Conservation (phyloP, 805 yeast species). For the Zygosaccharomyces bisporus region DNA sequence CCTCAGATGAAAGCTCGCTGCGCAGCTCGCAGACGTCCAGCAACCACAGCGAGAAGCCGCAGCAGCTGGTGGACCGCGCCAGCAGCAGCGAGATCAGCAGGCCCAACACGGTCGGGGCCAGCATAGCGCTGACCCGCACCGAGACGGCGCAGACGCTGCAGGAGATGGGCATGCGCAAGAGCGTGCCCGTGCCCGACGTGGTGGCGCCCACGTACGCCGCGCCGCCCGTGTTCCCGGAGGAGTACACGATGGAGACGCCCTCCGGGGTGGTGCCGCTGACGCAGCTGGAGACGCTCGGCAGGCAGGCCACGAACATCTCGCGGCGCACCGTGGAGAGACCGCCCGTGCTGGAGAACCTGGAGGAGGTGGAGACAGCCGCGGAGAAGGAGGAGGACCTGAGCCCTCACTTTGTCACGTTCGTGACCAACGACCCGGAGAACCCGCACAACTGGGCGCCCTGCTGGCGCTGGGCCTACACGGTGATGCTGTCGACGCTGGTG, state of each 20-base stretch:
- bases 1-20: not conserved
- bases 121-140: constrained; percentile 43
- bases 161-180: constrained; percentile 56
- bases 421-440: constrained; percentile 76
- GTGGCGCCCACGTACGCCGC: constrained; percentile 52
- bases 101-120: not conserved
- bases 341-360: constrained; percentile 28
- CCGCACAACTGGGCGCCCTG: constrained; percentile 76
- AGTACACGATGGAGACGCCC: constrained; percentile 79
- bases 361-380: constrained; percentile 18
- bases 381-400: constrained; percentile 41
- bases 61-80: constrained; percentile 3
- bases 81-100: constrained; percentile 3
- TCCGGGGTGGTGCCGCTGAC: constrained; percentile 84
- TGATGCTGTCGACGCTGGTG: constrained; percentile 65
- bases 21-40: constrained; percentile 2
- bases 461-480: constrained; percentile 62
- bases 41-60: constrained; percentile 2
- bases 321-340: constrained; percentile 34
- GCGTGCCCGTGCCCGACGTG: constrained; percentile 52
- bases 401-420: constrained; percentile 79
- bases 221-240: constrained; percentile 85
- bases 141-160: constrained; percentile 72
- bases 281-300: constrained; percentile 65
- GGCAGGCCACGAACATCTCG: constrained; percentile 40